phyloP scores from a whole-genome alignment of 495 filamentous ascomycete genomes.

The Talaromyces borbonicus region DNA sequence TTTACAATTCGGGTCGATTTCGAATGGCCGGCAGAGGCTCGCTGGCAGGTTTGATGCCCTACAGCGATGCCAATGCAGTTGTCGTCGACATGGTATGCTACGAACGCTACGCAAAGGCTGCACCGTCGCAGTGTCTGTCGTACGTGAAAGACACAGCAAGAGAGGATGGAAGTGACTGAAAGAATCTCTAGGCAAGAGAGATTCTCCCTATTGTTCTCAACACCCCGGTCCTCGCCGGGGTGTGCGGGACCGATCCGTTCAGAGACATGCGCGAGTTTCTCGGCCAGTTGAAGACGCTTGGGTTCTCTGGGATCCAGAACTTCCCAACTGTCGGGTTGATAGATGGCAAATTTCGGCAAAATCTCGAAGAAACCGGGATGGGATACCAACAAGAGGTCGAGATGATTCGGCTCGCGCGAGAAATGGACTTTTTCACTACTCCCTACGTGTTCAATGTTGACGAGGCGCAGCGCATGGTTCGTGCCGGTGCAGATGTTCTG shows the following conservation, averaged over 20 bases:
- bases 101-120: no score
- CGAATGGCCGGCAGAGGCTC: conserved; percentile 65
- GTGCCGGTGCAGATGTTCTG: conserved; percentile 55
- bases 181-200: conserved; percentile 38
- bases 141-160: no score
- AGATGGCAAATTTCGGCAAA: conserved; percentile 53
- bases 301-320: conserved; percentile 61
- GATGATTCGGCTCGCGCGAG: conserved; percentile 46
- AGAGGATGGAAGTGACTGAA: no score
- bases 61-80: conserved; percentile 60
- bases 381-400: conserved; percentile 53
- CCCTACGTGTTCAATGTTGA: conserved; percentile 58
- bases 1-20: conserved; percentile 66
- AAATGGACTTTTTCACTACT: conserved; percentile 52
- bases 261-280: conserved; percentile 48
- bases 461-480: conserved; percentile 49
- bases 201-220: conserved; percentile 49
- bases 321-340: conserved; percentile 65
- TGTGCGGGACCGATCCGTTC: conserved; percentile 61
- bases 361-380: conserved; percentile 66
- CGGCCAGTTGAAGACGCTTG: conserved; percentile 43
- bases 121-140: no score
- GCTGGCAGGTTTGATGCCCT: conserved; percentile 62
- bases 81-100: conserved; percentile 59
- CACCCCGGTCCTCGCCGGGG: conserved; percentile 55